phyloP scores from a whole-genome alignment of 1,139 yeast genomes.

The Lizanozyma gosingica region DNA sequence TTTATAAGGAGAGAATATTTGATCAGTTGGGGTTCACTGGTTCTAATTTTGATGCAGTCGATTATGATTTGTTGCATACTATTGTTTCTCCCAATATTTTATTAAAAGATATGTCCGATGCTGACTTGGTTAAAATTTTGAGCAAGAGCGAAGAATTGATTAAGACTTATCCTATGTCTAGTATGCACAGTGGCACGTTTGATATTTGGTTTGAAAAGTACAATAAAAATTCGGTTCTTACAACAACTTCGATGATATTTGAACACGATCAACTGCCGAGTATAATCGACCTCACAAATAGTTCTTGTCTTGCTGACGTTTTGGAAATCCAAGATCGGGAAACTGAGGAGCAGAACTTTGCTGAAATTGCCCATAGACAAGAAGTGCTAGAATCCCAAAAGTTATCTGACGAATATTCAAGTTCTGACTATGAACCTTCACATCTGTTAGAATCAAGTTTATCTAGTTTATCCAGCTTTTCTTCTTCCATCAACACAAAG shows the following conservation, averaged over 20 bases:
- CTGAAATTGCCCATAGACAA: not conserved
- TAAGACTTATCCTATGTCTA: slow-evolving; percentile 16
- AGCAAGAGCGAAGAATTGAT: slow-evolving; percentile 22
- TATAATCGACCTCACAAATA: not conserved
- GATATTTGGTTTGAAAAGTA: slow-evolving; percentile 6
- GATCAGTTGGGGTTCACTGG: slow-evolving; percentile 11
- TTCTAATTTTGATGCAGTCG: slow-evolving; percentile 14
- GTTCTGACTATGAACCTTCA: slow-evolving; percentile 1
- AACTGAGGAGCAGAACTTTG: not conserved
- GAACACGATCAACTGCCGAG: not conserved
- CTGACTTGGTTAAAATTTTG: slow-evolving; percentile 28
- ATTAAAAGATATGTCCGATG: slow-evolving; percentile 21
- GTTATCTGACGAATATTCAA: not conserved
- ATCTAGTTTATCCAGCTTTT: slow-evolving; percentile 22
- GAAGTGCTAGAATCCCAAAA: not conserved
- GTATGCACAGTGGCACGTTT: slow-evolving; percentile 9
- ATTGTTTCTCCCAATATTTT: slow-evolving; percentile 25
- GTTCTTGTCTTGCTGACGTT: not conserved
- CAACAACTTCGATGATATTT: slow-evolving; percentile 13
- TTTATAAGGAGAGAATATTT: slow-evolving; percentile 32
- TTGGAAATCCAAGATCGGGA: slow-evolving; percentile 1
- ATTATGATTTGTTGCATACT: slow-evolving; percentile 38
- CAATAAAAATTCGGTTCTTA: slow-evolving; percentile 18
- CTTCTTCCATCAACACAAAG: slow-evolving; percentile 23
- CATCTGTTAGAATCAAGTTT: slow-evolving; percentile 32